A percentile compares a stretch with the other conserved stretches of the same genome.
Evolutionary conservation across 768 basidiomycete genomes (phyloP).

Genomic region (Mycena amicta): DNA sequence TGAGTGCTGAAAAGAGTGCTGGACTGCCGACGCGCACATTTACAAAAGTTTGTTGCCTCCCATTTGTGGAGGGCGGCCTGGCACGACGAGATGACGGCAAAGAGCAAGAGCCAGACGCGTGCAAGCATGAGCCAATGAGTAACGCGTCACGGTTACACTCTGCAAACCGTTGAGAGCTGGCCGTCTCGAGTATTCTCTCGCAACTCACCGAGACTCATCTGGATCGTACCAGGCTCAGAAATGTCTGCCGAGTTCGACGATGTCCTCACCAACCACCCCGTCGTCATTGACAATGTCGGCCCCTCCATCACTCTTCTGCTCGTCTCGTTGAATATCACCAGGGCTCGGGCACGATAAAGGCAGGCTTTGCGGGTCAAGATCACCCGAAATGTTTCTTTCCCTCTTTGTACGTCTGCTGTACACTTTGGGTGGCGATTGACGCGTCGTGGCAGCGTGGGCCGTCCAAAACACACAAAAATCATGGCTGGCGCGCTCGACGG

Average conservation of each 20-base stretch:
- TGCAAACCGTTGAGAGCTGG: no score
- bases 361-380: constrained; percentile 98
- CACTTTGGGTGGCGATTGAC: constrained; percentile 24
- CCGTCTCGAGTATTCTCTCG: no score
- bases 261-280: constrained; percentile 96
- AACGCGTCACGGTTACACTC: no score
- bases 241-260: constrained; percentile 74
- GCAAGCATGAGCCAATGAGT: constrained; percentile 9
- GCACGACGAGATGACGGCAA: constrained; percentile 13
- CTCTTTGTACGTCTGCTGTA: constrained; percentile 79
- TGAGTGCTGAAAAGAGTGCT: no score
- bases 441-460: constrained; percentile 69
- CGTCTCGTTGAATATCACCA: constrained; percentile 48
- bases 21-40: constrained; percentile 74
- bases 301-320: constrained; percentile 21
- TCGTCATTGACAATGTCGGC: constrained; percentile 97
- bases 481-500: constrained; percentile 98
- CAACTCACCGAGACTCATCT: no score
- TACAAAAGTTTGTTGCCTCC: constrained; percentile 91
- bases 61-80: constrained; percentile 48
- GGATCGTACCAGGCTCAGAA: background rate
- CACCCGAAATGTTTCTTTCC: constrained; percentile 99
- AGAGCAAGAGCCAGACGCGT: constrained; percentile 7
- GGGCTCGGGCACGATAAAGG: constrained; percentile 99
- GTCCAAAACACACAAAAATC: constrained; percentile 96